Percentiles rank a stretch among this genome's conserved stretches.
Conservation (phyloP, 345 rosid genomes). For the Trapa incisa region DNA sequence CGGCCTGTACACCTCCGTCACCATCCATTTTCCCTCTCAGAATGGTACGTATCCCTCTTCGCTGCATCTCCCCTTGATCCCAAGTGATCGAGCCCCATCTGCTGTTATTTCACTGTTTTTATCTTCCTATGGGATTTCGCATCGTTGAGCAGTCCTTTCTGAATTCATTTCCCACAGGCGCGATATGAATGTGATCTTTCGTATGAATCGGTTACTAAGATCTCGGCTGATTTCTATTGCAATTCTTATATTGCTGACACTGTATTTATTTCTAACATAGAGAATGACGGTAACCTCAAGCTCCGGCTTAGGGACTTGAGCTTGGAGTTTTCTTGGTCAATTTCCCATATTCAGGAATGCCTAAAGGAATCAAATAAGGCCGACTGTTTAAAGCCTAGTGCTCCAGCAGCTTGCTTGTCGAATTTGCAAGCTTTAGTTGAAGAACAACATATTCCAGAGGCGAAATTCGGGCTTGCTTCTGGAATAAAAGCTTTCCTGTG, state of each 20-base stretch:
- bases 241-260: background rate
- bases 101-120: background rate
- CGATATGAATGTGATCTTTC: background rate
- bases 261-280: slow-evolving; percentile 12
- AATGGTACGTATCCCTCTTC: slow-evolving; percentile 22
- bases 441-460: slow-evolving; percentile 65
- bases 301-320: slow-evolving; percentile 50
- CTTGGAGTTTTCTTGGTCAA: slow-evolving; percentile 70
- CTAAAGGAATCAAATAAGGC: slow-evolving; percentile 33
- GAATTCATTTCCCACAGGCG: background rate
- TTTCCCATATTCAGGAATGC: slow-evolving; percentile 43
- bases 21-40: slow-evolving; percentile 43
- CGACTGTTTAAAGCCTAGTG: slow-evolving; percentile 32
- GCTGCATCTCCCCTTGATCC: background rate
- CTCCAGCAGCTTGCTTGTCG: background rate
- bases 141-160: background rate
- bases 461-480: slow-evolving; percentile 46
- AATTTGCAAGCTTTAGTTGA: slow-evolving; percentile 31
- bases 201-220: background rate
- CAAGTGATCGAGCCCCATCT: background rate
- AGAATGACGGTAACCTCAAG: slow-evolving; percentile 37
- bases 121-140: background rate
- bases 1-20: slow-evolving; percentile 57
- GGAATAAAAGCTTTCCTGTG: slow-evolving; percentile 80
- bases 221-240: background rate